These are phyloP conservation scores for Radiomyces spectabilis DNA, from an alignment of 192 early-diverging fungal genomes.

Conservation along the genomic window DNA sequence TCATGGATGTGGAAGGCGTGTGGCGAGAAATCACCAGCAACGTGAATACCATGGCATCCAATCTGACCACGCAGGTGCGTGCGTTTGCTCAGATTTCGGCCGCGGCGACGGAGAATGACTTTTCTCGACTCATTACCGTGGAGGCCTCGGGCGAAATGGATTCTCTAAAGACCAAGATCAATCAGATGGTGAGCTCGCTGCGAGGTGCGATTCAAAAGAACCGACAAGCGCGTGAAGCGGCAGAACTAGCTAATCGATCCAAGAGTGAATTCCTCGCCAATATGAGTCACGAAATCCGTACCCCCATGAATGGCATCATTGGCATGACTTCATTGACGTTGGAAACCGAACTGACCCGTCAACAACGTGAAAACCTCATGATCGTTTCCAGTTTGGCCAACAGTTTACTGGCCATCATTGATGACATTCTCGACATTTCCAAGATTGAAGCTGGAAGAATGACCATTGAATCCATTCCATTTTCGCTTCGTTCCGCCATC, in stretches of 20 bases:
- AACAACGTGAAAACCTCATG: slow-evolving; percentile 77
- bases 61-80: slow-evolving; percentile 74
- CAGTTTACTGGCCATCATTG: slow-evolving; percentile 68
- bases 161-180: slow-evolving; percentile 73
- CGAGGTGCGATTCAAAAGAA: slow-evolving; percentile 75
- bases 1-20: slow-evolving; percentile 47
- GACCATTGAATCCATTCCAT: slow-evolving; percentile 70
- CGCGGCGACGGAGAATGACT: slow-evolving; percentile 66
- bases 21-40: slow-evolving; percentile 62
- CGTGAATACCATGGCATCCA: slow-evolving; percentile 67
- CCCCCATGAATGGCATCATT: slow-evolving; percentile 80
- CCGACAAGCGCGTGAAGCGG: slow-evolving; percentile 69
- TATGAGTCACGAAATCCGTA: slow-evolving; percentile 66
- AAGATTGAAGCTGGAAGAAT: slow-evolving; percentile 83
- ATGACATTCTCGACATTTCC: slow-evolving; percentile 80
- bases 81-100: slow-evolving; percentile 74
- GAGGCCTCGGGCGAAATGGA: slow-evolving; percentile 84
- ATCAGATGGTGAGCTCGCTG: slow-evolving; percentile 76
- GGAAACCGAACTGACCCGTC: slow-evolving; percentile 73
- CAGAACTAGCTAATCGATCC: slow-evolving; percentile 78
- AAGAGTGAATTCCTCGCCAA: slow-evolving; percentile 66
- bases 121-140: slow-evolving; percentile 68
- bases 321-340: slow-evolving; percentile 67
- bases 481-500: slow-evolving; percentile 52
- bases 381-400: slow-evolving; percentile 69